Evolutionary conservation across 805 yeast genomes (phyloP).

Genomic region (Yamadazyma takamatsuzukensis): DNA sequence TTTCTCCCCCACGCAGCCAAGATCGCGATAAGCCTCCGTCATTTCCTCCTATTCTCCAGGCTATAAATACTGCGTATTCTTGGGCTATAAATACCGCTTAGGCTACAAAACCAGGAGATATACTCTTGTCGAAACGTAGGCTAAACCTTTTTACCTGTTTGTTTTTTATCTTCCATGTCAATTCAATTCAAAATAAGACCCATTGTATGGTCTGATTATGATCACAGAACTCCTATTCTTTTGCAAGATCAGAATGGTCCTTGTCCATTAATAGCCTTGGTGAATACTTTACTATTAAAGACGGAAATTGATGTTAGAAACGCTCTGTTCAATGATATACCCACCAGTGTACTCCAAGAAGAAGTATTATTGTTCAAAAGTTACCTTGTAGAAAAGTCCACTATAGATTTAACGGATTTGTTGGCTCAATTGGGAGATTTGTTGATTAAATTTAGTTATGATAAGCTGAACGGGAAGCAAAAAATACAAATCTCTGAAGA

Average conservation of each 20-base stretch:
- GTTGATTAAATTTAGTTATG: slow-evolving; percentile 9
- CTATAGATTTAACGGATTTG: slow-evolving; percentile 6
- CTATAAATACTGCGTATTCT: too few species aligned
- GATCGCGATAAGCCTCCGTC: slow-evolving; percentile 1
- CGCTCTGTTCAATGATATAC: slow-evolving; percentile 7
- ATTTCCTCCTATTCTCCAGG: slow-evolving; percentile 1
- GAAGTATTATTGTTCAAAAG: slow-evolving; percentile 3
- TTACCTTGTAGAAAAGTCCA: slow-evolving; percentile 1
- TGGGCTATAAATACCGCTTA: too few species aligned
- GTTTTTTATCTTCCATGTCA: not conserved
- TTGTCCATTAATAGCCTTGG: slow-evolving; percentile 77
- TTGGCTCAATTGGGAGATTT: slow-evolving; percentile 11
- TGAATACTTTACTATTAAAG: slow-evolving; percentile 62
- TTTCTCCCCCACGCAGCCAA: not conserved
- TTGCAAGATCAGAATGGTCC: slow-evolving; percentile 85
- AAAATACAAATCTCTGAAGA: too few species aligned
- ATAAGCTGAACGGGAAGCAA: too few species aligned
- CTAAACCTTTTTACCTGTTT: not conserved
- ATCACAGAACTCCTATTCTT: slow-evolving; percentile 50
- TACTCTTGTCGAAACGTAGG: not conserved
- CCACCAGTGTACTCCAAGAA: slow-evolving; percentile 3
- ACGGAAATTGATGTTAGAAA: slow-evolving; percentile 23
- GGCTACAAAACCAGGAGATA: too few species aligned
- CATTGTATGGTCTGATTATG: slow-evolving; percentile 34
- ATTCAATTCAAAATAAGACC: slow-evolving; percentile 19